These are phyloP conservation scores for Blastomyces gilchristii DNA, from an alignment of 2,329 filamentous ascomycete species.

Conservation along the genomic window DNA sequence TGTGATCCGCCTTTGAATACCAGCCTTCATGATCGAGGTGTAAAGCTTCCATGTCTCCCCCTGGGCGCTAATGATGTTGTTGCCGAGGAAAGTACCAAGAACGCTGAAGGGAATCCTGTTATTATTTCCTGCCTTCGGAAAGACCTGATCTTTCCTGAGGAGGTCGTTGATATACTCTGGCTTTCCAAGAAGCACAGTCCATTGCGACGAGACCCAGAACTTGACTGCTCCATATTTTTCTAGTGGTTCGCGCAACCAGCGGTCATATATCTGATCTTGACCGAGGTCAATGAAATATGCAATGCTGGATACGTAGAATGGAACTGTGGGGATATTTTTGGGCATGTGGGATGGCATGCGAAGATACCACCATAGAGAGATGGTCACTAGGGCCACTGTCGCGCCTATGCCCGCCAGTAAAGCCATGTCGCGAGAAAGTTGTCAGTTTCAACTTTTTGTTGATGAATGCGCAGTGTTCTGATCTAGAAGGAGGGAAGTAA, in stretches of 20 bases:
- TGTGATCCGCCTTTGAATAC: slow-evolving; percentile 24
- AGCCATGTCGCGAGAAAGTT: background rate
- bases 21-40: slow-evolving; percentile 29
- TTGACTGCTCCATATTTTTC: slow-evolving; percentile 36
- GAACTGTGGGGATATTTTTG: slow-evolving; percentile 5
- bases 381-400: background rate
- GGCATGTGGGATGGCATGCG: slow-evolving; percentile 1
- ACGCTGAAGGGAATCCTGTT: slow-evolving; percentile 34
- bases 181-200: slow-evolving; percentile 40
- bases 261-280: slow-evolving; percentile 5
- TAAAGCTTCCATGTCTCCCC: slow-evolving; percentile 31
- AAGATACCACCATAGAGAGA: background rate
- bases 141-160: slow-evolving; percentile 25
- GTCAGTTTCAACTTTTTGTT: background rate
- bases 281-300: background rate
- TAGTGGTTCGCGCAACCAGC: slow-evolving; percentile 1
- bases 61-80: slow-evolving; percentile 34
- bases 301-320: slow-evolving; percentile 4
- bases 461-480: background rate
- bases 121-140: slow-evolving; percentile 34
- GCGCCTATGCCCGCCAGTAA: background rate
- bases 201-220: slow-evolving; percentile 41
- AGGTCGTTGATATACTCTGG: slow-evolving; percentile 37
- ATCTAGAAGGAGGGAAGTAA: background rate
- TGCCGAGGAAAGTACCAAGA: slow-evolving; percentile 30